Conservation (phyloP, 2,329 filamentous ascomycete genomes). For the Phialophora tarda region DNA sequence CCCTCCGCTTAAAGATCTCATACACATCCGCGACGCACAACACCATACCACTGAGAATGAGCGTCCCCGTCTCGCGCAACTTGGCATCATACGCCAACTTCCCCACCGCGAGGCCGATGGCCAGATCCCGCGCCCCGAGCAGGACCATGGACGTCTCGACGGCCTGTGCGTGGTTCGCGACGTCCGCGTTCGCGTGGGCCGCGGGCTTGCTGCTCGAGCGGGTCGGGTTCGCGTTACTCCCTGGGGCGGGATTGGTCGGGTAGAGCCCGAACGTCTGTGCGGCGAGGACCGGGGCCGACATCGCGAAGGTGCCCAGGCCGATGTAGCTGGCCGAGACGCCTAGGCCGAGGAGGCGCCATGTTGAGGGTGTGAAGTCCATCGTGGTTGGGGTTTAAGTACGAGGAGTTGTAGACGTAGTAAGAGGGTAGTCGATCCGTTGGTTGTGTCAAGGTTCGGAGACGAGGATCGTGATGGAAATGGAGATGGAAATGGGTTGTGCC, state of each 20-base stretch:
- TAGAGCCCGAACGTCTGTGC: constrained; percentile 29
- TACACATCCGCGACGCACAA: constrained; percentile 30
- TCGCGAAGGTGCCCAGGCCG: constrained; percentile 28
- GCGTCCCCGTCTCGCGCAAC: constrained; percentile 31
- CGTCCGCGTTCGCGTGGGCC: constrained; percentile 14
- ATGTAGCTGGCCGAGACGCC: constrained; percentile 29
- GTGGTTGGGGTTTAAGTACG: not conserved
- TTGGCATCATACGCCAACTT: constrained; percentile 53
- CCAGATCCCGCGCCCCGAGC: constrained; percentile 33
- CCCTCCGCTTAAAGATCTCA: constrained; percentile 23
- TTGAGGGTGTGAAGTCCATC: constrained; percentile 30
- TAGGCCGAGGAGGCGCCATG: constrained; percentile 34
- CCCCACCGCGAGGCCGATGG: constrained; percentile 43
- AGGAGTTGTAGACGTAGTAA: too few species aligned
- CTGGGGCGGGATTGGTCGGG: constrained; percentile 1
- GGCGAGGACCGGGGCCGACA: constrained; percentile 13
- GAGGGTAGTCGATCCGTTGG: too few species aligned
- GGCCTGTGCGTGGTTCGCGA: constrained; percentile 11
- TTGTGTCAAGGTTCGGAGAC: too few species aligned
- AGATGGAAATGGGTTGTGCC: too few species aligned
- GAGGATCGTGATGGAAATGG: too few species aligned
- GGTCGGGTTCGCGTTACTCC: constrained; percentile 11
- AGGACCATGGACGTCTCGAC: constrained; percentile 28
- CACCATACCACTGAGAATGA: constrained; percentile 31
- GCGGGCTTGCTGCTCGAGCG: not conserved